Evolutionary conservation across 371 early-diverging fungal species (phyloP).

Genomic region (Ordospora pajunii): DNA sequence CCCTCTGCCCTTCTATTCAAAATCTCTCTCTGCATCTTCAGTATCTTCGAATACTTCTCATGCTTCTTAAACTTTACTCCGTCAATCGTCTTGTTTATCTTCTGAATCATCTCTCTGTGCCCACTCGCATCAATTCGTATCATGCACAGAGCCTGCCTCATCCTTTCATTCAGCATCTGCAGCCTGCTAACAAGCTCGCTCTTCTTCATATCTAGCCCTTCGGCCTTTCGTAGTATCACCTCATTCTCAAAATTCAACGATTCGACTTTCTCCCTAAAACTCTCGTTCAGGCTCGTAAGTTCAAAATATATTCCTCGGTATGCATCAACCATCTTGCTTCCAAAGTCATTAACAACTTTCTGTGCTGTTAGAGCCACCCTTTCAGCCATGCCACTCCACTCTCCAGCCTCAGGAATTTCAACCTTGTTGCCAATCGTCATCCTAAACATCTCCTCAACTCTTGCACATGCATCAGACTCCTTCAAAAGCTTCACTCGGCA

Average conservation of each 20-base stretch:
- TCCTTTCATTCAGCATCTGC: neutral
- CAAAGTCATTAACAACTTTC: slow-evolving; percentile 15
- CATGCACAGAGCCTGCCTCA: neutral
- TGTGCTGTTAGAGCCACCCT: neutral
- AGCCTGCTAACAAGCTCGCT: neutral
- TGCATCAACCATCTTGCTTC: slow-evolving; percentile 7
- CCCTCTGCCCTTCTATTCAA: neutral
- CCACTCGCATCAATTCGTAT: slow-evolving; percentile 9
- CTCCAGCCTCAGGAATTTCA: neutral
- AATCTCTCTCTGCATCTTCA: slow-evolving; percentile 20
- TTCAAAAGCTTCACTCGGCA: neutral
- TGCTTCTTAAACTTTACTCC: neutral
- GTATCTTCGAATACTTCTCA: slow-evolving; percentile 12
- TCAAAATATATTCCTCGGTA: slow-evolving; percentile 31
- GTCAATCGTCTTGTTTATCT: neutral
- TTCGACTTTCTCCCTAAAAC: slow-evolving; percentile 1
- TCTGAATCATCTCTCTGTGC: neutral
- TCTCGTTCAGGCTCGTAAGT: slow-evolving; percentile 12
- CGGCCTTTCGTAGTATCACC: neutral
- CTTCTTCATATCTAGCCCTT: neutral
- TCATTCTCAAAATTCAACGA: neutral
- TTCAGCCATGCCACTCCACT: neutral
- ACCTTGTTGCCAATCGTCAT: neutral
- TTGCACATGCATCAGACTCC: neutral
- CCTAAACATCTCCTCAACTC: neutral